These are phyloP conservation scores for Ricinus communis DNA, from an alignment of 345 rosid species.

Conservation along the genomic window DNA sequence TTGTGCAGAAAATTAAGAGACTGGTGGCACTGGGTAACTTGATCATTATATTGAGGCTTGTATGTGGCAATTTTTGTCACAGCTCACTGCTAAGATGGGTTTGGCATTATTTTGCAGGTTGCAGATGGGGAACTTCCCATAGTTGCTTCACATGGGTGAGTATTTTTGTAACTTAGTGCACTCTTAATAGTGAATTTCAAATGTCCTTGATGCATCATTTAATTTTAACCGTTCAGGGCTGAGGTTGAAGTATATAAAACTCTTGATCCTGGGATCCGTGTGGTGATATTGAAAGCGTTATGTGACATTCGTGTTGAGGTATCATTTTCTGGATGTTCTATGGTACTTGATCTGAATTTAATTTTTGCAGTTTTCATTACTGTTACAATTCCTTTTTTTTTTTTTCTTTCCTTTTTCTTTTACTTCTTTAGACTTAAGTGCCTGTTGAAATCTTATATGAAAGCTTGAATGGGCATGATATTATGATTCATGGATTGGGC, in stretches of 20 bases:
- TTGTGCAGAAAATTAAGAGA: slow-evolving; percentile 95
- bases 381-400: too few species aligned
- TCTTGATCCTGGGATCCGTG: slow-evolving; percentile 93
- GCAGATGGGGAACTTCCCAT: slow-evolving; percentile 98
- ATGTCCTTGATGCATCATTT: slow-evolving; percentile 29
- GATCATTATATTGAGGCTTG: slow-evolving; percentile 20
- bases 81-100: slow-evolving; percentile 29
- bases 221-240: slow-evolving; percentile 45
- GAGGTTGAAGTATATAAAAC: slow-evolving; percentile 79
- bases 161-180: slow-evolving; percentile 26
- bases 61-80: slow-evolving; percentile 8
- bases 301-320: slow-evolving; percentile 99
- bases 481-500: slow-evolving; percentile 6
- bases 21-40: slow-evolving; percentile 99
- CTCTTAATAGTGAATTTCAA: slow-evolving; percentile 3
- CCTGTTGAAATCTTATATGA: background rate
- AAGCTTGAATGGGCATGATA: background rate
- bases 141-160: slow-evolving; percentile 97
- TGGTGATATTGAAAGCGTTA: slow-evolving; percentile 90
- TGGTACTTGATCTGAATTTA: background rate
- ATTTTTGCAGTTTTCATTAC: background rate
- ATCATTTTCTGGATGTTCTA: slow-evolving; percentile 20
- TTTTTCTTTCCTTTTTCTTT: background rate
- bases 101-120: slow-evolving; percentile 52
- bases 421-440: background rate